Base-by-base conservation (phyloP, 441 rosid species). In the Hura crepitans region DNA sequence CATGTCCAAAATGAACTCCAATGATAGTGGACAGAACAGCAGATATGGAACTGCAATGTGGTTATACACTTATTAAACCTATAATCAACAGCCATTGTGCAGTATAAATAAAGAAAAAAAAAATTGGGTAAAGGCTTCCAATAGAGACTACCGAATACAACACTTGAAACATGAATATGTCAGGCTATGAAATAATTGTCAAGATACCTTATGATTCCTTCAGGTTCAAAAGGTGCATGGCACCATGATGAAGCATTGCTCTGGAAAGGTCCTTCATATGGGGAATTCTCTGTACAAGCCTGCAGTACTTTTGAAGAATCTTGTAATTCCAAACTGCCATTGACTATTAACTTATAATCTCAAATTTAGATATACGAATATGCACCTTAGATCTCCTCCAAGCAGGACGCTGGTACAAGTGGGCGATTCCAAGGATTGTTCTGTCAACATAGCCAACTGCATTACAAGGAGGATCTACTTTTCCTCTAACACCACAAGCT, bases 1-100 rank as follows among this genome's bases (percentile, higher is more conserved):
- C 89, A 58, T 91, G 97, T 28, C 98, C 97, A 25, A 85, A 91
- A 78, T 93, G 97, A 46, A 87, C 87, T 69, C 97, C 97, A 0
- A 87, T 85, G 70, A 91, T 60, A 58, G 96, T 86, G 2, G 97
- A 93, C 15, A 93, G 83, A 79, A 89, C 64, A 61, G 97, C 82
- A 58, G 94, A 88, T 76, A 91, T 72, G 8, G 97, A 86, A 80
- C 98, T 93, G 86, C 87, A 80, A 61, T 62, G 46, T 46, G 12
- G 67, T 47, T 11, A 45, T 51, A 33, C 45, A 18, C 66, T 59
- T 39, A 30, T 0, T 33, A 39, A 4, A 7, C 9, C 45, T 39
- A 22, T 46, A 42, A 43, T 62, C 50, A 57, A 14, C 39, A 28
- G 30, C 17, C 10, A 28, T 13, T 22, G 2, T 15, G 28, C 3